Evolutionary conservation across 2,329 filamentous ascomycete species (phyloP).

Genomic region (Xylariaceae sp.): DNA sequence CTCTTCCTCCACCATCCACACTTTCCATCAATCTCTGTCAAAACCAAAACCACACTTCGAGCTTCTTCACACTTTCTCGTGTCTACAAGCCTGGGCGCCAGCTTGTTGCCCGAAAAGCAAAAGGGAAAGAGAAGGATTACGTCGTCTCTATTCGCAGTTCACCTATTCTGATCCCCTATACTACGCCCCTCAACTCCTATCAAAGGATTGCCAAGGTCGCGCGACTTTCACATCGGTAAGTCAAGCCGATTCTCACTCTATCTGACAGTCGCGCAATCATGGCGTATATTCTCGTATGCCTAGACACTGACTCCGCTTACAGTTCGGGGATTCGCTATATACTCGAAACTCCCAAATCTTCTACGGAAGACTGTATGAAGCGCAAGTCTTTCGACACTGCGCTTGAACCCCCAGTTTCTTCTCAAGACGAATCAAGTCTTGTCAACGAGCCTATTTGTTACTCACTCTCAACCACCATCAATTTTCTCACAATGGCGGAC

Average conservation of each 20-base stretch:
- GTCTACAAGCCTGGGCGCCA: background rate
- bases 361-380: background rate
- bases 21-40: background rate
- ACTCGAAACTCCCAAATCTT: background rate
- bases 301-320: background rate
- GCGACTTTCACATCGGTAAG: slow-evolving; percentile 1
- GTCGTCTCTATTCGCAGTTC: too few species aligned
- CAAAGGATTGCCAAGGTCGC: too few species aligned
- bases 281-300: background rate
- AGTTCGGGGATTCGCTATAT: background rate
- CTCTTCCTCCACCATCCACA: background rate
- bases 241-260: background rate
- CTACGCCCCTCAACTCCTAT: too few species aligned
- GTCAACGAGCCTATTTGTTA: background rate
- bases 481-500: background rate
- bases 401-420: background rate
- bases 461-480: background rate
- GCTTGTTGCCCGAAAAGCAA: background rate
- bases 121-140: too few species aligned
- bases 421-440: background rate
- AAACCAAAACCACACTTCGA: too few species aligned
- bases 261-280: background rate
- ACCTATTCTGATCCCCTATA: background rate
- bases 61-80: background rate
- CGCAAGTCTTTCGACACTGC: background rate